Evolutionary conservation across 176 grass and related monocot genomes (phyloP), one percentile per base, ranked within the genome.

Genomic region (Chrysopogon serrulatus): DNA sequence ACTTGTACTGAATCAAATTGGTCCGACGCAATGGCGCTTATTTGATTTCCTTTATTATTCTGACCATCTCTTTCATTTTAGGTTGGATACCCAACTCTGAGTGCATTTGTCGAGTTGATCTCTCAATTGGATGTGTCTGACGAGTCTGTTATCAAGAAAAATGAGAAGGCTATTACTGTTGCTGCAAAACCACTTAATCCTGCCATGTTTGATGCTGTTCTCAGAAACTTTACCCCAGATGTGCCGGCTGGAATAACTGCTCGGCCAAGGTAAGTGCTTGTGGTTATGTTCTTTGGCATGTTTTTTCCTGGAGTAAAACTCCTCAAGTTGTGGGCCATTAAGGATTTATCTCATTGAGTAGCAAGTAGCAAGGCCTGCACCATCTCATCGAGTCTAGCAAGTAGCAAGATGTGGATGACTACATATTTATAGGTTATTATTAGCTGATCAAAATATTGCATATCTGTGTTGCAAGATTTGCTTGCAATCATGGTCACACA

Each of bases 51-150:
- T 84, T 82, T 47, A 15, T 82, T 47, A 15, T 73, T 64, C 48
- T 87, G 32, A 86, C 6, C 44, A 18, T 3, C 69, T 76, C 12
- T 73, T 79, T 82, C 56, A 49, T 63, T 90, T 82, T 49, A 99
- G 96, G 78, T 69, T 90, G 83, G 80, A 31, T 99, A 94, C 82
- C 89, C 96, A 63, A 99, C 93, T 30, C 45, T 99, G 39, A 84
- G 39, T 84, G 91, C 93, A 73, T 99, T 99, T 89, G 74, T 94
- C 73, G 91, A 96, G 49, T 93, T 99, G 71, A 79, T 99, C 30
- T 92, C 87, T 53, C 84, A 99, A 41, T 96, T 94, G 48, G 91
- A 90, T 76, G 89, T 92, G 83, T 70, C 85, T 80, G 91, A 95
- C 0, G 93, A 89, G 16, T 83, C 90, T 44, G 75, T 49, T 68